Evolutionary conservation across 176 grass and related monocot genomes (phyloP).

Genomic region (Hsuehochloa calcarea): DNA sequence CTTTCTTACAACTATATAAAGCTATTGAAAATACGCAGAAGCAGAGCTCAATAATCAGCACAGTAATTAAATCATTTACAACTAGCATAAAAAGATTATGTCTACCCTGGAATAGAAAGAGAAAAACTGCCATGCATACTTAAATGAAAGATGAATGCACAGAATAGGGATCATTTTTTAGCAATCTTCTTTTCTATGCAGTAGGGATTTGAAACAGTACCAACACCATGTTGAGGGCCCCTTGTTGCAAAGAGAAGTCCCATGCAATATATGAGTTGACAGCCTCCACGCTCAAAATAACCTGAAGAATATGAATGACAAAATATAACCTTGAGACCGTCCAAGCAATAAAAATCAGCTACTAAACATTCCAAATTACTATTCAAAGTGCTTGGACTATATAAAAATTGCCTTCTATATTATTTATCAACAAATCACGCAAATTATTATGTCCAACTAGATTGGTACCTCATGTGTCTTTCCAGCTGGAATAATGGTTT

Average conservation of each 20-base stretch:
- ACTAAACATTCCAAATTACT: constrained; percentile 1
- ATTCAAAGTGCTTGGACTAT: background rate
- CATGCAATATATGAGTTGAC: constrained; percentile 99
- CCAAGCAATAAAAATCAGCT: constrained; percentile 13
- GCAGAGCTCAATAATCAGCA: background rate
- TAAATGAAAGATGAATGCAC: background rate
- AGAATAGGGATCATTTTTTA: background rate
- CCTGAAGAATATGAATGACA: constrained; percentile 53
- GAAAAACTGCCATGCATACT: background rate
- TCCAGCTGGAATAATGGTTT: constrained; percentile 79
- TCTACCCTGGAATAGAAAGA: background rate
- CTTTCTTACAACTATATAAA: background rate
- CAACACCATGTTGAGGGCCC: constrained; percentile 68
- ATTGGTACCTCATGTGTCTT: constrained; percentile 87
- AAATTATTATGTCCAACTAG: constrained; percentile 20
- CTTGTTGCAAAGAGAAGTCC: constrained; percentile 94
- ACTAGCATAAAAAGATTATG: constrained; percentile 3
- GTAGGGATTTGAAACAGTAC: constrained; percentile 39
- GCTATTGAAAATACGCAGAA: background rate
- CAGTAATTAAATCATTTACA: constrained; percentile 6
- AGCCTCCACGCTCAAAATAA: constrained; percentile 79
- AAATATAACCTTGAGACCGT: background rate
- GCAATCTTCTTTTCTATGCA: background rate
- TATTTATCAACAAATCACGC: constrained; percentile 4
- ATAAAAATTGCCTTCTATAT: constrained; percentile 4